Evolutionary conservation across 2,329 filamentous ascomycete genomes (phyloP), one percentile per base, ranked within the genome.

Genomic region (Alternaria consortialis): DNA sequence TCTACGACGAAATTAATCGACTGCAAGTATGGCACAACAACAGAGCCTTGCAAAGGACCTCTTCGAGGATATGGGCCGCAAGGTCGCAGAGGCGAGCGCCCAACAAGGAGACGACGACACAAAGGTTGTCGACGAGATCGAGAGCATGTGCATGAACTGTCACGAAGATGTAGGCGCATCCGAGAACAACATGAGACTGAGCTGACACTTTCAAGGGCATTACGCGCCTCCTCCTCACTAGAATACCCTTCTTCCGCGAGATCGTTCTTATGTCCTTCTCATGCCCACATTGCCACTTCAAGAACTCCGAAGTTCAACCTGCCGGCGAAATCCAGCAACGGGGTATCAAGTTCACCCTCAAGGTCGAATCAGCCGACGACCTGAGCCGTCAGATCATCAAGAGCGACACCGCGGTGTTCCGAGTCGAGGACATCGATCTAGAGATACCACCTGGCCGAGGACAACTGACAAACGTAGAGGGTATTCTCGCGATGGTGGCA

Each of bases 201-300:
- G 29, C 68, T 74, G 51, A 77, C 23, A 50, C 32, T 29, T 32
- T n/a, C 20, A 3, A 96, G 91, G 95, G 95, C 72, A 87, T 84
- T 1, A 99, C 95, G 13, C 87, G 90, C 60, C 87, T 99, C 23
- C 88, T 99, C 43, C 88, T 99, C 56, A 97, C 96, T 15, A 88
- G 89, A 67, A 97, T 99, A 57, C 95, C 95, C 15, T 98, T 93
- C 85, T 99, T 99, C 84, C 93, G 93, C 82, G 94, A 99, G 80
- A 90, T 99, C 65, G 93, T 99, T 73, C 88, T 99, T 79, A 97
- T 97, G 90, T 98, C 94, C 64, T 99, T 99, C 80, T 87, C 88
- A 68, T 99, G 95, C 84, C 89, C 92, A 6, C 88, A 97, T 80
- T 99, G 95, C 83, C 84, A 89, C 76, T 90, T 94, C 81, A 88